Evolutionary conservation across 345 rosid species (phyloP), one percentile per base, ranked within the genome.

Genomic region (Sapria himalayana): DNA sequence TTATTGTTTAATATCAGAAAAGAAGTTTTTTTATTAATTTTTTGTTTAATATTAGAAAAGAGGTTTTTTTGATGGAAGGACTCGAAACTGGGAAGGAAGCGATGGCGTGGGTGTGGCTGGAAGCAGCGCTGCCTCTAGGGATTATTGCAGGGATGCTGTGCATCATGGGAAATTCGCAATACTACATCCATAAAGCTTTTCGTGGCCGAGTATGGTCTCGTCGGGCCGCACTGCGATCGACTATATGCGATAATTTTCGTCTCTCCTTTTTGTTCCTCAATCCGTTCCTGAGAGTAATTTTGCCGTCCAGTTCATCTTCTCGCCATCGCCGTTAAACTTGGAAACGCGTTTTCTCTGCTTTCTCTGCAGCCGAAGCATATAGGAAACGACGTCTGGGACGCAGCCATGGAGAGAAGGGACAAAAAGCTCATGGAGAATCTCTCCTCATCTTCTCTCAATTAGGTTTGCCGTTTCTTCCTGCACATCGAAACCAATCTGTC

Each of bases 61-160:
- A n/a, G n/a, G n/a, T n/a, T n/a, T n/a, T n/a, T n/a, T n/a, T n/a
- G n/a, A n/a, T n/a, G n/a, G n/a, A n/a, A n/a, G n/a, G n/a, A n/a
- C n/a, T n/a, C n/a, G n/a, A n/a, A n/a, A n/a, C n/a, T n/a, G 31
- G 46, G 24, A 33, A 46, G 29, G 7, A 20, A 42, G 43, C 48
- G 34, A 70, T 82, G 95, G 15, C 68, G 48, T 77, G 61, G 77
- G 22, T 52, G 38, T 75, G 77, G 86, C 25, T 91, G 32, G 93
- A 91, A 76, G 89, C 93, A 17, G 66, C 62, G 4, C 54, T 91
- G 19, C 95, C 99, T 8, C 75, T 91, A 1, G 95, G 93, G 36
- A 77, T 91, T 61, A 91, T 79, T 35, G 99, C 81, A 9, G 99
- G 93, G 22, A 79, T 80, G 92, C 85, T 91, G 4, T 69, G 79